Base-by-base conservation (phyloP, 176 grass and related monocot species). In the Oryza coarctata region DNA sequence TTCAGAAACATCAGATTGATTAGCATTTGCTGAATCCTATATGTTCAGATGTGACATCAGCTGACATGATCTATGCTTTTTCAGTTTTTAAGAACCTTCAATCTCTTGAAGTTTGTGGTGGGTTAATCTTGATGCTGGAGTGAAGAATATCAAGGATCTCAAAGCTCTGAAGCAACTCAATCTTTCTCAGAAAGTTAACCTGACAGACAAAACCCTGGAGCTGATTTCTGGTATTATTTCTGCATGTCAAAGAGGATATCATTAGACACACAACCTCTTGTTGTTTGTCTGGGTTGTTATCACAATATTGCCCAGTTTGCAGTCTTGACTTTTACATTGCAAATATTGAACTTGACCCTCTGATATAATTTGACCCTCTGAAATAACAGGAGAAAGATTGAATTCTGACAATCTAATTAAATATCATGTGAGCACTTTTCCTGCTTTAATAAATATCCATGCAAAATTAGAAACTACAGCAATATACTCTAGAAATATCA, bases 21-120 rank as follows among this genome's bases (percentile, higher is more conserved):
- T 60, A 60, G 2, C n/a, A 60, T 60, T n/a, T 60, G 55, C 55
- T 25, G n/a, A 23, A 60, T 57, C 79, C 49, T 83, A 22, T 12
- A 39, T 3, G 9, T 62, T 15, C 23, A 25, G 12, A 43, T 8
- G 33, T 15, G 0, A 55, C 25, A 83, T 72, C 43, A 45, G 26
- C 15, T 84, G 45, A 83, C 82, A 74, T 22, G 28, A 73, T 82
- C 68, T 66, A 26, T 77, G 32, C 38, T 41, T 27, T 72, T 52
- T 74, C 83, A 95, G 96, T 50, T 85, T 99, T 99, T 68, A 99
- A 99, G 91, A 95, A 93, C 35, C 84, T 99, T 13, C 73, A 90
- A 49, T 99, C 90, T 5, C 92, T 95, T 61, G 96, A 99, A 82
- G 68, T 90, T 27, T 99, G 96, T 39, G 80, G 38, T 39, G 12